Conservation (phyloP, 1,139 yeast species). For the Nadsonia commutata region DNA sequence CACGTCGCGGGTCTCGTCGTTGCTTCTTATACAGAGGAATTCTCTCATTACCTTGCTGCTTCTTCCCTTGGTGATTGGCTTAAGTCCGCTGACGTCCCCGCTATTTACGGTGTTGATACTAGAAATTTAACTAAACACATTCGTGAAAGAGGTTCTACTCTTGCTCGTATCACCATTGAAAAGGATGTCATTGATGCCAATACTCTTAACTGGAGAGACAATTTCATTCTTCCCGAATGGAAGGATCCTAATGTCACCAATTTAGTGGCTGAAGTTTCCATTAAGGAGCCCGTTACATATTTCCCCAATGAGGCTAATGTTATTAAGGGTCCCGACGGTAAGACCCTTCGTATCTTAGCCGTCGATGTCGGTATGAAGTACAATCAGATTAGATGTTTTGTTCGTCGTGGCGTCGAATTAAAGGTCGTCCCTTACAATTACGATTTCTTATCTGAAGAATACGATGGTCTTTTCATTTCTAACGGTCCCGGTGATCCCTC, state of each 20-base stretch:
- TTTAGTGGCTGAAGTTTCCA: conserved; percentile 83
- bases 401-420: conserved; percentile 89
- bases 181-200: conserved; percentile 32
- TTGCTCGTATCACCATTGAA: conserved; percentile 68
- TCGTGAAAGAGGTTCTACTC: conserved; percentile 83
- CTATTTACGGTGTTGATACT: conserved; percentile 95
- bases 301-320: conserved; percentile 42
- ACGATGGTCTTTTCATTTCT: conserved; percentile 90
- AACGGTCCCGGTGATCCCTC: conserved; percentile 99
- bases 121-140: conserved; percentile 87
- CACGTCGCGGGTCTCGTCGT: conserved; percentile 96
- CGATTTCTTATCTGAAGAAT: conserved; percentile 57
- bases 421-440: conserved; percentile 94
- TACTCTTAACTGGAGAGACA: conserved; percentile 39
- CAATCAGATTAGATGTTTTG: conserved; percentile 95
- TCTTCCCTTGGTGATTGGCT: conserved; percentile 93
- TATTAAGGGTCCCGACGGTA: conserved; percentile 52
- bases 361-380: conserved; percentile 97
- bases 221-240: conserved; percentile 75
- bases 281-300: conserved; percentile 58
- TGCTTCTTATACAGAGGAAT: conserved; percentile 93
- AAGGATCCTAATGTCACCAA: conserved; percentile 83
- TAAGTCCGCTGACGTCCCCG: conserved; percentile 82
- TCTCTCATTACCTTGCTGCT: conserved; percentile 83
- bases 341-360: conserved; percentile 68